These are phyloP conservation scores for Magnaporthales sp. DNA, from an alignment of 2,329 filamentous ascomycete species.

Conservation along the genomic window DNA sequence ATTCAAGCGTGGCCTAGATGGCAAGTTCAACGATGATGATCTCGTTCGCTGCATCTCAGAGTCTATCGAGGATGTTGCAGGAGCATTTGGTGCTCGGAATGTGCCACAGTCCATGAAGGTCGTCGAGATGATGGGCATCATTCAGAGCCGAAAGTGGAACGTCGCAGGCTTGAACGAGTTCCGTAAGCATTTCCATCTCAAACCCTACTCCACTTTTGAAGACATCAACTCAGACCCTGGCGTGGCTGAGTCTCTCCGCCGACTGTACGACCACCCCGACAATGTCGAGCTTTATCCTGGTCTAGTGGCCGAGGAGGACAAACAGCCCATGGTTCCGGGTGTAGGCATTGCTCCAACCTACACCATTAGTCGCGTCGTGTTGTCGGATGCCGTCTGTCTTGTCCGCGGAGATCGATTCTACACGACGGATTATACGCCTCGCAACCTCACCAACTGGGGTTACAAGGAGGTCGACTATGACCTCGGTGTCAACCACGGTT, in stretches of 20 bases:
- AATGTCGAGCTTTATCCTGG: constrained; percentile 76
- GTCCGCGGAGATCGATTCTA: constrained; percentile 74
- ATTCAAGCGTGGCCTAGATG: constrained; percentile 55
- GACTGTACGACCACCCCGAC: constrained; percentile 71
- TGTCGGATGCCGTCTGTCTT: constrained; percentile 71
- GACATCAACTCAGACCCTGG: constrained; percentile 74
- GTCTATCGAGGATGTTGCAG: constrained; percentile 69
- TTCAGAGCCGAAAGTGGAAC: constrained; percentile 70
- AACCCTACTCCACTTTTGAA: constrained; percentile 68
- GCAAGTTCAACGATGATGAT: constrained; percentile 66
- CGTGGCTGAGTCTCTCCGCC: constrained; percentile 54
- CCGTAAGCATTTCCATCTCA: constrained; percentile 70
- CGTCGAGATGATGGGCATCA: constrained; percentile 73
- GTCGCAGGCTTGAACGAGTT: constrained; percentile 77
- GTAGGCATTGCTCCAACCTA: constrained; percentile 69
- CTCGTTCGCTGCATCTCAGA: constrained; percentile 61
- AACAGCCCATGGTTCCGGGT: constrained; percentile 63
- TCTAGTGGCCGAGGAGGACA: constrained; percentile 66
- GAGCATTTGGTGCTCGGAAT: constrained; percentile 64
- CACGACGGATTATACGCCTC: constrained; percentile 67
- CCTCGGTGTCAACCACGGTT: constrained; percentile 65
- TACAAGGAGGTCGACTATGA: constrained; percentile 69
- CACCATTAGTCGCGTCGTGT: constrained; percentile 66
- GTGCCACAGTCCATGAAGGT: constrained; percentile 66
- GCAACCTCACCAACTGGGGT: constrained; percentile 76